Conservation (phyloP, 495 filamentous ascomycete species). For the Penicillium paradoxum region DNA sequence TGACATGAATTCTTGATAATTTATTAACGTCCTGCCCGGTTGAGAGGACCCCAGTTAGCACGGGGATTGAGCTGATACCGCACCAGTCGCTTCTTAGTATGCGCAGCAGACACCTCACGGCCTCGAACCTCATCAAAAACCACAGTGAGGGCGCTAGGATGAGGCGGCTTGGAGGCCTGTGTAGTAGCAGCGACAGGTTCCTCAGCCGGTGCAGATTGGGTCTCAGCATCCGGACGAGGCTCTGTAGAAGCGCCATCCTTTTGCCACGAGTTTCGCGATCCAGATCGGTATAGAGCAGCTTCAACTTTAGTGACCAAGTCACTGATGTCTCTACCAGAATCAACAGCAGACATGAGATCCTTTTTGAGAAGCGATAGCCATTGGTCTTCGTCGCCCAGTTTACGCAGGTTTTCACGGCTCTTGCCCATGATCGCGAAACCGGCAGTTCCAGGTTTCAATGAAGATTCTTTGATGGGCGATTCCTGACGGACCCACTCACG, state of each 20-base stretch:
- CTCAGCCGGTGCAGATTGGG: conserved; percentile 14
- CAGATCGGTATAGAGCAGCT: conserved; percentile 41
- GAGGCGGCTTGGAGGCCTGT: conserved; percentile 1
- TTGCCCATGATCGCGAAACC: conserved; percentile 63
- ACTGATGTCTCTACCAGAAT: conserved; percentile 31
- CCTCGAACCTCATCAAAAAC: conserved; percentile 81
- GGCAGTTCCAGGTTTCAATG: conserved; percentile 61
- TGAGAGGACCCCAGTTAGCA: conserved; percentile 92
- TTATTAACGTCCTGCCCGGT: conserved; percentile 46
- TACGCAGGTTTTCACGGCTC: conserved; percentile 24
- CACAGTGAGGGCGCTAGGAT: conserved; percentile 51
- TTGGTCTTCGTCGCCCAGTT: conserved; percentile 14
- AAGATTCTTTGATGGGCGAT: conserved; percentile 62
- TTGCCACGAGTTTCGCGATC: conserved; percentile 17
- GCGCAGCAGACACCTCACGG: conserved; percentile 46
- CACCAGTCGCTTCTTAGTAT: conserved; percentile 54
- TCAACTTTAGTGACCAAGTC: conserved; percentile 43
- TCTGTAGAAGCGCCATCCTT: conserved; percentile 14
- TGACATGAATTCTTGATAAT: background rate
- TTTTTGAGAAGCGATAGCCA: conserved; percentile 30
- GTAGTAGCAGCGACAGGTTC: conserved; percentile 9
- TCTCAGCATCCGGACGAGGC: background rate
- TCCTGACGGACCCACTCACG: conserved; percentile 81
- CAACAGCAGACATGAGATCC: conserved; percentile 31
- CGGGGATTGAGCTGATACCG: conserved; percentile 85